Conservation (phyloP, 169 alveolate genomes). For the Perkinsus olseni region DNA sequence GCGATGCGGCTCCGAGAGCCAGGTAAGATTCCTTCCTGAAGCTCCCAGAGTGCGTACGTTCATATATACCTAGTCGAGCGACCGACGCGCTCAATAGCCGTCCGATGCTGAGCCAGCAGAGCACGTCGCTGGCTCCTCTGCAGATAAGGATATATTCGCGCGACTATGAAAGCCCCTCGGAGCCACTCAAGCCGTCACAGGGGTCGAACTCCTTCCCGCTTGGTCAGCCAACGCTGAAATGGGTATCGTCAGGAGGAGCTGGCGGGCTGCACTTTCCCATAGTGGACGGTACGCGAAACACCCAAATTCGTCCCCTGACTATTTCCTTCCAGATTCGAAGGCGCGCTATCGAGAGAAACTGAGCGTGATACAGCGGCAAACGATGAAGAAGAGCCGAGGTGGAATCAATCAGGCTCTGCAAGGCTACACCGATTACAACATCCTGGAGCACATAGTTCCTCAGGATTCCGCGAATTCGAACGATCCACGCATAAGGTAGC, state of each 20-base stretch:
- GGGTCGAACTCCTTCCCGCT: neutral
- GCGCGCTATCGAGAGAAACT: neutral
- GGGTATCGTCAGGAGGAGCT: neutral
- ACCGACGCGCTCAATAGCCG: too few species aligned
- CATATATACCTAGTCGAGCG: too few species aligned
- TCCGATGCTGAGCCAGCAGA: too few species aligned
- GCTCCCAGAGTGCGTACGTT: neutral
- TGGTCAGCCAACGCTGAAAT: neutral
- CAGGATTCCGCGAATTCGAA: neutral
- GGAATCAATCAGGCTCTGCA: neutral
- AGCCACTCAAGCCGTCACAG: neutral
- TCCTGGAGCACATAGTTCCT: neutral
- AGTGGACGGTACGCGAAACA: neutral
- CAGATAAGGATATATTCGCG: neutral
- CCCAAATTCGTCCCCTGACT: neutral
- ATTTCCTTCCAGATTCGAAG: neutral
- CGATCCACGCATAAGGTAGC: neutral
- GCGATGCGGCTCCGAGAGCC: neutral
- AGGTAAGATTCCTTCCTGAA: neutral
- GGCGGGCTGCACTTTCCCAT: neutral
- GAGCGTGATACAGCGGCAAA: neutral
- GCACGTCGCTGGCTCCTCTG: too few species aligned
- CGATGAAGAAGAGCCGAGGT: neutral
- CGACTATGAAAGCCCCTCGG: neutral
- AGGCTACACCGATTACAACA: neutral